Conservation (phyloP, 352 stramenopile species). For the Peronospora belbahrii region DNA sequence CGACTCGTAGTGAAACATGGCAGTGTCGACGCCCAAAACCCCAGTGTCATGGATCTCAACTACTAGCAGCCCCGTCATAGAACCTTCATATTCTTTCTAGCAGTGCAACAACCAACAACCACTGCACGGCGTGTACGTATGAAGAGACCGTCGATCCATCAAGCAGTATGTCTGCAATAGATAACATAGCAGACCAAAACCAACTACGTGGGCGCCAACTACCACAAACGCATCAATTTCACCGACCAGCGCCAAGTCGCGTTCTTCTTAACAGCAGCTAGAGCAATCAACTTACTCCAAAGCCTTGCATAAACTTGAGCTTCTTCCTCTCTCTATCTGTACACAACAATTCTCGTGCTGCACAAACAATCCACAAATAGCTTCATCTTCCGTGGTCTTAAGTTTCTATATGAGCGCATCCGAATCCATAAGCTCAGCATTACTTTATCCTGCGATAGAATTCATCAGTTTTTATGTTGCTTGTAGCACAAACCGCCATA, state of each 20-base stretch:
- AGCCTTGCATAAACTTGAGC: conserved; percentile 54
- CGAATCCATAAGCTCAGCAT: too few species aligned
- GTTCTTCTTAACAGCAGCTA: conserved; percentile 72
- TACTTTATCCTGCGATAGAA: too few species aligned
- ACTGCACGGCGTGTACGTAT: conserved; percentile 96
- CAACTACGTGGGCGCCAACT: conserved; percentile 97
- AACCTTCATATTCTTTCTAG: conserved; percentile 93
- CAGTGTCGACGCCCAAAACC: conserved; percentile 94
- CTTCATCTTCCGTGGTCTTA: too few species aligned
- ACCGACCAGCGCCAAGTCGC: conserved; percentile 86
- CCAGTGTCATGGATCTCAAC: conserved; percentile 95
- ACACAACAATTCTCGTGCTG: conserved; percentile 94
- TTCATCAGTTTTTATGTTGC: too few species aligned
- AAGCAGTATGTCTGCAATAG: conserved; percentile 93
- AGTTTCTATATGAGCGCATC: too few species aligned
- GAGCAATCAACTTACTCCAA: conserved; percentile 70
- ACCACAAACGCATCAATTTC: conserved; percentile 90
- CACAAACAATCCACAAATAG: too few species aligned
- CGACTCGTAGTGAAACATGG: conserved; percentile 94
- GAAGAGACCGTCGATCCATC: conserved; percentile 94
- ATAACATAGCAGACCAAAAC: conserved; percentile 89
- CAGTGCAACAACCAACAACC: conserved; percentile 94
- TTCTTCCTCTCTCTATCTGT: conserved; percentile 73
- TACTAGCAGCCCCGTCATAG: conserved; percentile 95
- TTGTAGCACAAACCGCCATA: too few species aligned